Evolutionary conservation across 192 early-diverging fungal species (phyloP).

Genomic region (Umbelopsis ramanniana): DNA sequence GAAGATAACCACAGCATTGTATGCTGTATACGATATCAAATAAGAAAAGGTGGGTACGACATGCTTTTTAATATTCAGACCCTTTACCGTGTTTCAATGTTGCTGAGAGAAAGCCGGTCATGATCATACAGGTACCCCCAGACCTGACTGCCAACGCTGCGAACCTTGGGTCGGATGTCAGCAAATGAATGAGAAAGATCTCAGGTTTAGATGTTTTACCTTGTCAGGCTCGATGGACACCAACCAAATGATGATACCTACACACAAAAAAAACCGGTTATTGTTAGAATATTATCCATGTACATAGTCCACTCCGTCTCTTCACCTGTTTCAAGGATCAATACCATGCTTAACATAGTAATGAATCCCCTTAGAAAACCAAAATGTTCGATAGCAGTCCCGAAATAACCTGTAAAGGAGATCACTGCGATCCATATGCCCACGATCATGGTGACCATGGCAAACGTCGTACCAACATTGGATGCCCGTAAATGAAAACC

Average conservation of each 20-base stretch:
- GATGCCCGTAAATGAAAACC: neutral
- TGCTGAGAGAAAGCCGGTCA: neutral
- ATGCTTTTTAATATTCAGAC: too few relatives aligned
- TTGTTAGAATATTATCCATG: neutral
- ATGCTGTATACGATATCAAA: neutral
- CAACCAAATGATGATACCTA: neutral
- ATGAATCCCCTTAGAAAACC: neutral
- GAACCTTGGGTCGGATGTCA: neutral
- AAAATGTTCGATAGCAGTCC: neutral
- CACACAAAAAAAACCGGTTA: neutral
- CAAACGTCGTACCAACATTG: neutral
- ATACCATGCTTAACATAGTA: neutral
- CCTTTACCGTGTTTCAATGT: neutral
- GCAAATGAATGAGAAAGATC: neutral
- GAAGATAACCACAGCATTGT: neutral
- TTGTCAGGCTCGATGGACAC: neutral
- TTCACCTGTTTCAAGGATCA: conserved; percentile 6
- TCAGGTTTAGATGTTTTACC: neutral
- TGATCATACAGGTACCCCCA: neutral
- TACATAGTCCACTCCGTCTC: neutral
- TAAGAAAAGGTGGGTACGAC: too few relatives aligned
- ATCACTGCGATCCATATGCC: conserved; percentile 2
- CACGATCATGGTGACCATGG: neutral
- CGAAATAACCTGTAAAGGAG: conserved; percentile 6
- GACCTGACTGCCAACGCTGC: neutral